phyloP scores from a whole-genome alignment of 129 eudicot genomes.

The Ambrosia trifida region DNA sequence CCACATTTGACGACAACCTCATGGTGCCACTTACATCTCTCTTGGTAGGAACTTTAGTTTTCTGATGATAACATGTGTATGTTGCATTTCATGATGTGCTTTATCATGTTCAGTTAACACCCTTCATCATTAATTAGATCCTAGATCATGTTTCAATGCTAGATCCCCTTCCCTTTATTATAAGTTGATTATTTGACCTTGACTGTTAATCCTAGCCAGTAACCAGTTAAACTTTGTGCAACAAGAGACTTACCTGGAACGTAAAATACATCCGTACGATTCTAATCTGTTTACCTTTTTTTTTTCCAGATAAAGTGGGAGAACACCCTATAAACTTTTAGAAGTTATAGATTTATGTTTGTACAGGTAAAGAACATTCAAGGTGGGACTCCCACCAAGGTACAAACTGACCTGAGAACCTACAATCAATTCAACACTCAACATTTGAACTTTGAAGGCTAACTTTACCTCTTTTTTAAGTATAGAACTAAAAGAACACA shows the following conservation, averaged over 20 bases:
- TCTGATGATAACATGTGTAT: conserved; percentile 33
- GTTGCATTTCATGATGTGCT: conserved; percentile 6
- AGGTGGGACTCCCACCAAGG: conserved; percentile 10
- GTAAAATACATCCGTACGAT: too few relatives aligned
- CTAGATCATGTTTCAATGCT: neutral
- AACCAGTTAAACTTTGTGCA: neutral
- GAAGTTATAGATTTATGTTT: neutral
- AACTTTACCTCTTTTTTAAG: neutral
- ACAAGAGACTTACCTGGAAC: too few relatives aligned
- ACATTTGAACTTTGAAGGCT: neutral
- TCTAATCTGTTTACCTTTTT: too few relatives aligned
- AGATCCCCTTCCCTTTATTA: neutral
- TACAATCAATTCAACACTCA: neutral
- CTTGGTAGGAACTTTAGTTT: conserved; percentile 57
- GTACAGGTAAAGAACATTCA: neutral
- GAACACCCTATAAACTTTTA: too few relatives aligned
- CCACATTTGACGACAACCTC: conserved; percentile 79
- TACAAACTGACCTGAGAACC: neutral
- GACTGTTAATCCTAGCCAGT: neutral
- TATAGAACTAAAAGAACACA: neutral
- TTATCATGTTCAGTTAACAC: conserved; percentile 10
- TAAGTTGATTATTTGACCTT: neutral
- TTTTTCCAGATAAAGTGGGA: too few relatives aligned
- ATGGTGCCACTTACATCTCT: conserved; percentile 77
- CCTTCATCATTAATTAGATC: neutral